Evolutionary conservation across 345 rosid genomes (phyloP), one percentile per base, ranked within the genome.

Genomic region (Pistacia integerrima): DNA sequence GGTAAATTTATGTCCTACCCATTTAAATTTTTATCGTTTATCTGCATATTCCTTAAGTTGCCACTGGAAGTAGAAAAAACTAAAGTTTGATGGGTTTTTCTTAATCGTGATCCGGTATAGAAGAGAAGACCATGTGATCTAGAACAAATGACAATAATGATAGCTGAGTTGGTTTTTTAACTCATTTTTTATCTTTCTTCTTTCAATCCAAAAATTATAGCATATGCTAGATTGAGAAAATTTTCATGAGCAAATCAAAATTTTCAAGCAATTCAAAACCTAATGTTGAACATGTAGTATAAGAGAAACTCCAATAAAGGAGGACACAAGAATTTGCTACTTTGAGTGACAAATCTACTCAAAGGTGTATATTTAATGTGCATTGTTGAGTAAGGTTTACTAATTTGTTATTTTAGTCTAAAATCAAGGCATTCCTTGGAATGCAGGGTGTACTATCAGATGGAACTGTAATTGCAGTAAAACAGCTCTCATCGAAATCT

Each of bases 391-490:
- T 28, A 18, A 11, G 25, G 17, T 48, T 18, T 35, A n/a, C 48
- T 65, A 36, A 11, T 44, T 48, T 67, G 41, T 67, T 65, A 30
- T 61, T 14, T 63, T 54, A 77, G 74, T 56, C 44, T 55, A 33
- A 56, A 22, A 17, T 60, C 51, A 49, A 48, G 38, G 16, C 22
- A 51, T 55, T 38, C 38, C 62, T 60, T 64, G 46, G 65, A 78
- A 82, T 86, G 74, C 67, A 93, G 96, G 97, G 96, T 73, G 49
- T 71, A 55, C 64, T 93, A 70, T 79, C 89, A 11, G 97, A 93
- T 66, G 97, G 97, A 30, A 91, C 87, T 16, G 9, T 85, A 54
- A 85, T 91, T 77, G 96, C 94, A 10, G 93, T 93, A 61, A 93
- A 93, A 82, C 91, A 87, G 75, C 78, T 89, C 16, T 93, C 97